phyloP scores from a whole-genome alignment of 345 rosid genomes.

The Ricinus communis region DNA sequence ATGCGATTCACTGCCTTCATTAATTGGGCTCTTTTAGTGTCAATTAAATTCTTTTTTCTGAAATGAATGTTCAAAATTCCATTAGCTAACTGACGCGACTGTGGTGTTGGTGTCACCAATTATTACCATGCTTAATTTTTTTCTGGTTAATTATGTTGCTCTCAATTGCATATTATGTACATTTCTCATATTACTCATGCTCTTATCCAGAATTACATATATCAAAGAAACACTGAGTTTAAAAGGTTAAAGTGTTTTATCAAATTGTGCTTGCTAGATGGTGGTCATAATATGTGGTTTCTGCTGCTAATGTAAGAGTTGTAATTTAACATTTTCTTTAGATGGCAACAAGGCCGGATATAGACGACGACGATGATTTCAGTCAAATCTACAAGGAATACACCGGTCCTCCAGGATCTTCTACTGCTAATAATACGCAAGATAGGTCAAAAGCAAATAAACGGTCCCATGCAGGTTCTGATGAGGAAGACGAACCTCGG shows the following conservation, averaged over 20 bases:
- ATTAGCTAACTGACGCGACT: too few relatives aligned
- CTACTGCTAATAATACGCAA: conserved; percentile 33
- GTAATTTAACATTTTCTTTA: conserved; percentile 10
- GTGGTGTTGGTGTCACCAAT: too few relatives aligned
- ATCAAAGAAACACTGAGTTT: too few relatives aligned
- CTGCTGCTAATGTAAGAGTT: conserved; percentile 9
- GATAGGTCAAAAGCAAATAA: conserved; percentile 55
- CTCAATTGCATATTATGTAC: not conserved
- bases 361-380: conserved; percentile 85
- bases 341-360: conserved; percentile 79
- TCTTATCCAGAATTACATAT: not conserved
- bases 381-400: conserved; percentile 95
- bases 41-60: too few relatives aligned
- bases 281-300: not conserved
- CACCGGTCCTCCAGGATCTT: conserved; percentile 70
- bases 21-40: too few relatives aligned
- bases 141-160: not conserved
- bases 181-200: not conserved
- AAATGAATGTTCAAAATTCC: too few relatives aligned
- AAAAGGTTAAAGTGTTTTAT: too few relatives aligned
- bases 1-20: not conserved
- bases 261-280: not conserved
- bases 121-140: not conserved
- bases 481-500: conserved; percentile 73
- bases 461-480: conserved; percentile 54